phyloP scores from a whole-genome alignment of 257 asterid species.

The Solanum tacnaense region DNA sequence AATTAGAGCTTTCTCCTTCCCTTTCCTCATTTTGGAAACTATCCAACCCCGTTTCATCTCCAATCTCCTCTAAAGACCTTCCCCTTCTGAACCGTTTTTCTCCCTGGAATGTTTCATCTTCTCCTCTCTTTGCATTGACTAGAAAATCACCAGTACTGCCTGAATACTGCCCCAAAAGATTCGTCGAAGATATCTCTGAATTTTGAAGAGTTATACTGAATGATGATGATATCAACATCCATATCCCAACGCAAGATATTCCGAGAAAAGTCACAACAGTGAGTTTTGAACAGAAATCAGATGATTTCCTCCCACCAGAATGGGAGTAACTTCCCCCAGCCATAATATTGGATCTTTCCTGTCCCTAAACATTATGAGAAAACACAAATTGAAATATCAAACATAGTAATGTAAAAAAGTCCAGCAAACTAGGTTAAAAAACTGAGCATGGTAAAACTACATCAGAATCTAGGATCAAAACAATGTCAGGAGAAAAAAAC shows the following conservation, averaged over 20 bases:
- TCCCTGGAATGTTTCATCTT: not conserved
- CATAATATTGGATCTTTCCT: not conserved
- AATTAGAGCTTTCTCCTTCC: constrained; percentile 1
- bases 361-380: not conserved
- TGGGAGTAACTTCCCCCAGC: constrained; percentile 3
- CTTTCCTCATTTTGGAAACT: not conserved
- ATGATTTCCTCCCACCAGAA: not conserved
- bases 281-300: not conserved
- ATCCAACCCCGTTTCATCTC: not conserved
- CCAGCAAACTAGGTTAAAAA: not conserved
- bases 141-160: not conserved
- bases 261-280: not conserved
- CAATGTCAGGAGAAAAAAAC: not conserved
- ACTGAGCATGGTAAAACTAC: not conserved
- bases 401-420: not conserved
- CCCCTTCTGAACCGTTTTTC: not conserved
- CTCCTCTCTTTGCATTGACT: not conserved
- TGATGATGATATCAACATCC: constrained; percentile 15
- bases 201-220: not conserved
- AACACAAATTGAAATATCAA: not conserved
- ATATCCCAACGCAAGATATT: constrained; percentile 9
- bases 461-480: not conserved
- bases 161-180: not conserved
- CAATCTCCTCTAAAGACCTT: not conserved
- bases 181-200: not conserved